A percentile compares a stretch with the other conserved stretches of the same genome.
These are phyloP conservation scores for Platanthera guangdongensis DNA, from an alignment of 106 monocot species.

Conservation along the genomic window DNA sequence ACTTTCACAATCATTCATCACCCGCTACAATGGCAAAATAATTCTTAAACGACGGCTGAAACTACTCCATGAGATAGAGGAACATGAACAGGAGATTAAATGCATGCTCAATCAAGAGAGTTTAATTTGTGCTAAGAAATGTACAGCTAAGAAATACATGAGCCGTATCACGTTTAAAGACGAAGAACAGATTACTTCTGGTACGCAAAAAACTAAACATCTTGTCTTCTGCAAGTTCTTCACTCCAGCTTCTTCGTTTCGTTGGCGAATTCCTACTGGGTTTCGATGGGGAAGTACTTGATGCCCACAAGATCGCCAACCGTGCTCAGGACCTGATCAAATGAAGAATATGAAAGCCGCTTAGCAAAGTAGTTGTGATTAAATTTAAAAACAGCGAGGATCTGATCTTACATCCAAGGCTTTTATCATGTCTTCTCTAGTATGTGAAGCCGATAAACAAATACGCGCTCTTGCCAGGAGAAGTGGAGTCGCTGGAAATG, in stretches of 20 bases:
- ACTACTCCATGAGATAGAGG: not conserved
- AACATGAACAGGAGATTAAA: not conserved
- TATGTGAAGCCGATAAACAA: conserved; percentile 79
- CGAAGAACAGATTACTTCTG: not conserved
- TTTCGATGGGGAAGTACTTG: conserved; percentile 88
- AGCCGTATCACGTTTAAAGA: not conserved
- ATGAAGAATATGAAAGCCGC: not conserved
- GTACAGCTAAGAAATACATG: not conserved
- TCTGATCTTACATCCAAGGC: conserved; percentile 40
- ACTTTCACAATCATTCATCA: too few species aligned
- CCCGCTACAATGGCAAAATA: too few species aligned
- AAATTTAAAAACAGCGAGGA: not conserved
- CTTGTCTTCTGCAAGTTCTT: not conserved
- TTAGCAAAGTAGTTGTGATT: not conserved
- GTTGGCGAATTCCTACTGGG: conserved; percentile 28
- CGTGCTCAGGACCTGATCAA: conserved; percentile 74
- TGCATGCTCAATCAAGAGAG: not conserved
- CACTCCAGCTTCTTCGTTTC: conserved; percentile 34
- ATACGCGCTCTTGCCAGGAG: conserved; percentile 70
- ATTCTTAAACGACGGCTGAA: too few species aligned
- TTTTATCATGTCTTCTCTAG: conserved; percentile 61
- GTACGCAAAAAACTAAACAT: not conserved
- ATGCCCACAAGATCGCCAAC: conserved; percentile 89
- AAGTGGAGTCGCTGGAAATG: conserved; percentile 77
- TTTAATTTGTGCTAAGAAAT: not conserved